Percentiles rank a stretch among this genome's conserved stretches.
Conservation (phyloP, 257 asterid species). For the Ehretia macrophylla region DNA sequence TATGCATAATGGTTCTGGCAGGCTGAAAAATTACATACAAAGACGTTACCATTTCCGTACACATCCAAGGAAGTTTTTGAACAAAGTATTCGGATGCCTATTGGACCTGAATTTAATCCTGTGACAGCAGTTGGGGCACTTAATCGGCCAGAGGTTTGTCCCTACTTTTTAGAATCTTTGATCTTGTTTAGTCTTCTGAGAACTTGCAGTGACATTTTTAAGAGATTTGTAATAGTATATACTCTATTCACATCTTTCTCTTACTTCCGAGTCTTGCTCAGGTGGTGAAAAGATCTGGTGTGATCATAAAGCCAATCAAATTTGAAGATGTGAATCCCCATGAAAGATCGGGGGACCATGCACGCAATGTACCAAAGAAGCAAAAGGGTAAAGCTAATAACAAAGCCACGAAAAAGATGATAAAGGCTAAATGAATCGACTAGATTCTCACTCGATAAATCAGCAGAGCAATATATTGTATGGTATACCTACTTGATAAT, state of each 20-base stretch:
- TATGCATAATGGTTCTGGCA: slow-evolving; percentile 23
- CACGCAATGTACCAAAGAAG: slow-evolving; percentile 34
- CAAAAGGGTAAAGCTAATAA: slow-evolving; percentile 26
- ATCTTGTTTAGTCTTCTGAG: background rate
- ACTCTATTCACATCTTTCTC: background rate
- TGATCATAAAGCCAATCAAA: slow-evolving; percentile 67
- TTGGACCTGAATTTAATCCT: slow-evolving; percentile 92
- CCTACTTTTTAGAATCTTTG: background rate
- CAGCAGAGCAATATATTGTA: too few relatives aligned
- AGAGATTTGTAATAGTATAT: background rate
- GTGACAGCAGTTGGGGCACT: slow-evolving; percentile 66
- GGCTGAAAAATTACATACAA: slow-evolving; percentile 83
- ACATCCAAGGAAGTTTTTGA: slow-evolving; percentile 78
- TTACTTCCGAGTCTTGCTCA: slow-evolving; percentile 22
- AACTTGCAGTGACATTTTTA: background rate
- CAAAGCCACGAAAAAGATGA: slow-evolving; percentile 13
- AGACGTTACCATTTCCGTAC: slow-evolving; percentile 81
- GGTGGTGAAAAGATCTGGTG: slow-evolving; percentile 83
- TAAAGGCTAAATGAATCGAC: slow-evolving; percentile 6
- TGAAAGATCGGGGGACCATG: slow-evolving; percentile 36
- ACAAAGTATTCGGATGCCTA: slow-evolving; percentile 85
- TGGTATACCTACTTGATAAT: too few relatives aligned
- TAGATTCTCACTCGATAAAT: background rate
- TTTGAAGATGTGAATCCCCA: slow-evolving; percentile 52
- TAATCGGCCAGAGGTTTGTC: slow-evolving; percentile 78